These are phyloP conservation scores for Clarkia xantiana DNA, from an alignment of 345 rosid genomes.

Conservation along the genomic window DNA sequence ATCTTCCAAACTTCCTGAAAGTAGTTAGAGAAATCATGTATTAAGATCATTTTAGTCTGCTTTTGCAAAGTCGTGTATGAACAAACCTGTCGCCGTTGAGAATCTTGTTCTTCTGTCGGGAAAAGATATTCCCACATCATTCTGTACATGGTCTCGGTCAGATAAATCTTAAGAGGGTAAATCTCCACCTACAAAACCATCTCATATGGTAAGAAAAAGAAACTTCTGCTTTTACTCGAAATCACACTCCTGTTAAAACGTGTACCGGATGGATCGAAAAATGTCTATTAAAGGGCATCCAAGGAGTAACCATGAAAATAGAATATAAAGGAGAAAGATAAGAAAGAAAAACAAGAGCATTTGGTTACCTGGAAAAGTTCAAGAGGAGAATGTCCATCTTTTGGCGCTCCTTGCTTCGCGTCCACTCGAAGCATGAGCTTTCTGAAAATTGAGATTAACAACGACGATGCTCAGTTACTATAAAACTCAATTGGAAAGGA, in stretches of 20 bases:
- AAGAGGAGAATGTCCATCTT: conserved; percentile 73
- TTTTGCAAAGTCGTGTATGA: conserved; percentile 1
- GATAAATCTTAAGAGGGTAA: conserved; percentile 86
- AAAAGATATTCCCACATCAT: conserved; percentile 98
- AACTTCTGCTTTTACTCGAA: too few species aligned
- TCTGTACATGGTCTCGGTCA: conserved; percentile 96
- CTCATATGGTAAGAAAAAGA: neutral
- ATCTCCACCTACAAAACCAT: conserved; percentile 62
- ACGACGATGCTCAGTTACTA: neutral
- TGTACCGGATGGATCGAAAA: too few species aligned
- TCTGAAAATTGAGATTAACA: conserved; percentile 31
- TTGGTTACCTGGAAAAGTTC: conserved; percentile 79
- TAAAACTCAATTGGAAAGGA: neutral
- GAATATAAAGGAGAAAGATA: neutral
- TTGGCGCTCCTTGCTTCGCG: conserved; percentile 90
- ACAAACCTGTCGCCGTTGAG: conserved; percentile 84
- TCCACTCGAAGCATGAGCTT: conserved; percentile 84
- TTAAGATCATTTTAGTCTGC: conserved; percentile 1
- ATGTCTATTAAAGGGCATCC: too few species aligned
- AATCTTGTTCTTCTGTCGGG: conserved; percentile 96
- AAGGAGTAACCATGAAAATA: too few species aligned
- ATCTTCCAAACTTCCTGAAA: conserved; percentile 94
- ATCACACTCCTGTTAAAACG: too few species aligned
- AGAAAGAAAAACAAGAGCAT: conserved; percentile 1
- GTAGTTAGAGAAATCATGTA: conserved; percentile 8